Evolutionary conservation across 1,284 basidiomycete genomes (phyloP), one percentile per base, ranked within the genome.

Genomic region (Neonothopanus nambi): DNA sequence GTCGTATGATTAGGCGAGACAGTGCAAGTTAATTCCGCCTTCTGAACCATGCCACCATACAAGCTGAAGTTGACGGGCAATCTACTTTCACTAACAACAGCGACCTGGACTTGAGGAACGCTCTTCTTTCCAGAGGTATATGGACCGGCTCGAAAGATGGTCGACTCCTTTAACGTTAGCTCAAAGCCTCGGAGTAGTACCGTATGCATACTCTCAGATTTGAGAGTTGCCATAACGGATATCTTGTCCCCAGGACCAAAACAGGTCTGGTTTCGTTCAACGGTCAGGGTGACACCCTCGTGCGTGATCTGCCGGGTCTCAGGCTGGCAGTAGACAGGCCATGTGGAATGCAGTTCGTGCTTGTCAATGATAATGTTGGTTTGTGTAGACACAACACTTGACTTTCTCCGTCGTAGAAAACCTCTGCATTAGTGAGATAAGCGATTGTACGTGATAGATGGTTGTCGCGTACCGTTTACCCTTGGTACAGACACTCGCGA

Each of bases 341-440:
- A 95, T 2, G 89, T 87, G 2, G 91, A 89, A 61, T 94, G 91
- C 7, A 94, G 71, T 58, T 95, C 93, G 64, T 95, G 91, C 69
- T 95, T 95, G 73, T 91, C 88, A 61, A 95, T 89, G 56, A 85
- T 81, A 48, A 95, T 85, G 5, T 77, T 71, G 38, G 89, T 80
- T 26, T 79, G 75, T 12, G 82, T 78, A 15, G 84, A 81, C 40
- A 82, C 69, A 44, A 87, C 72, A 57, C 79, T 68, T 35, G 81
- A 74, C 72, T 87, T 81, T 64, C 80, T 76, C 66, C 87, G 85
- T 43, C 89, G 88, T 59, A 95, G 79, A 64, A 92, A 83, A 3
- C 86, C 84, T 65, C 87, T 90, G 46, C 12, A 18, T 35, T 11
- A n/a, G 18, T 15, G 24, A 15, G 9, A n/a, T 45, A 24, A 45